A percentile compares a stretch with the other conserved stretches of the same genome.
These are phyloP conservation scores for Cantharellus anzutake DNA, from an alignment of 768 basidiomycete species.

Conservation along the genomic window DNA sequence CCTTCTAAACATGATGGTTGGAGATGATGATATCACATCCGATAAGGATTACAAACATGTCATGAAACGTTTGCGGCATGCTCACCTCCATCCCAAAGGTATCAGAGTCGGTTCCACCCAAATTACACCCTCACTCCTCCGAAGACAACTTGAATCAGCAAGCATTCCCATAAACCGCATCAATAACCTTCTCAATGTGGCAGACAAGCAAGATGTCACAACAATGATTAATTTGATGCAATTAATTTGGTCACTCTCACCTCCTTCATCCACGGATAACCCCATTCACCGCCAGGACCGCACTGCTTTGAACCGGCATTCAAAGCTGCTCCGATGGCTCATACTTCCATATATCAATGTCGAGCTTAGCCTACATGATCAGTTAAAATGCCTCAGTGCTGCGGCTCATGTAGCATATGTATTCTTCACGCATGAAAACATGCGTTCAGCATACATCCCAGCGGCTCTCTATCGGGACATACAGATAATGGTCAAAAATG, in stretches of 20 bases:
- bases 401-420: slow-evolving; percentile 16
- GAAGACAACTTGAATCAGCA: slow-evolving; percentile 11
- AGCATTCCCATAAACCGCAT: slow-evolving; percentile 7
- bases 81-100: slow-evolving; percentile 14
- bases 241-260: slow-evolving; percentile 15
- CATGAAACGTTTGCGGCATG: slow-evolving; percentile 18
- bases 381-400: slow-evolving; percentile 18
- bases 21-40: slow-evolving; percentile 19
- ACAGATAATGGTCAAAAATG: slow-evolving; percentile 23
- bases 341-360: slow-evolving; percentile 17
- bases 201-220: slow-evolving; percentile 19
- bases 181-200: slow-evolving; percentile 13
- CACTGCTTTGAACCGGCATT: slow-evolving; percentile 12
- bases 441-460: slow-evolving; percentile 13
- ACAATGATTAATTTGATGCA: slow-evolving; percentile 14
- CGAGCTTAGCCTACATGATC: slow-evolving; percentile 16
- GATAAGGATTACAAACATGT: slow-evolving; percentile 22
- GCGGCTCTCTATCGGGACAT: slow-evolving; percentile 17
- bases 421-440: slow-evolving; percentile 8
- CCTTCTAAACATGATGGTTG: slow-evolving; percentile 18
- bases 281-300: slow-evolving; percentile 13
- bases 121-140: slow-evolving; percentile 13
- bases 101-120: slow-evolving; percentile 12
- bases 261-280: neutral
- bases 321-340: slow-evolving; percentile 7